A percentile compares a stretch with the other conserved stretches of the same genome.
phyloP scores from a whole-genome alignment of 2,329 filamentous ascomycete genomes.

The Colletotrichum melonis region DNA sequence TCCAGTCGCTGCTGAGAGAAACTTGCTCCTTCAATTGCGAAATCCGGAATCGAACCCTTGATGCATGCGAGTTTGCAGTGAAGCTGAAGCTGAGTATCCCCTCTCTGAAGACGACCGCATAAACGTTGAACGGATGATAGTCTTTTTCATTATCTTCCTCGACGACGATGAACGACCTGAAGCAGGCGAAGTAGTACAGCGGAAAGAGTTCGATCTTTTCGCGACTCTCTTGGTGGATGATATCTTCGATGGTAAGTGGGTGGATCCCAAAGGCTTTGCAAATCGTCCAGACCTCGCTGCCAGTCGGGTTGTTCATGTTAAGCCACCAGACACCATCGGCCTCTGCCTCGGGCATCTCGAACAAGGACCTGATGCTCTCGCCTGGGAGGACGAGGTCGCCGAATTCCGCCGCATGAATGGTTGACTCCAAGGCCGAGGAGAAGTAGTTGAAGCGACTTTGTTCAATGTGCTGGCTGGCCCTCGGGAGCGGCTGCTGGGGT shows the following conservation, averaged over 20 bases:
- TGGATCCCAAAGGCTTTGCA: constrained; percentile 96
- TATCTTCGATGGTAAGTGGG: constrained; percentile 95
- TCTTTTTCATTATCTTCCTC: constrained; percentile 83
- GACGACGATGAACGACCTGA: constrained; percentile 87
- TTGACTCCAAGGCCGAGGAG: constrained; percentile 92
- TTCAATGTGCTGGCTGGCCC: constrained; percentile 57
- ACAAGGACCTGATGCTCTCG: constrained; percentile 89
- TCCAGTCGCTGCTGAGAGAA: constrained; percentile 95
- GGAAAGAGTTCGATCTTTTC: constrained; percentile 99
- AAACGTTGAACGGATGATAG: constrained; percentile 94
- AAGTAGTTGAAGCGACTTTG: constrained; percentile 95
- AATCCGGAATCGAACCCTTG: constrained; percentile 91
- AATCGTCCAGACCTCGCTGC: constrained; percentile 87
- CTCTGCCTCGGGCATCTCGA: constrained; percentile 72
- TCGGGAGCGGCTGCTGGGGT: constrained; percentile 49
- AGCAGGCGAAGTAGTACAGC: constrained; percentile 97
- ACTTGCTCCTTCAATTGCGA: constrained; percentile 94
- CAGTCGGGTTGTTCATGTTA: constrained; percentile 89
- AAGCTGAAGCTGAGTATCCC: constrained; percentile 96
- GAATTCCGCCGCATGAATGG: constrained; percentile 89
- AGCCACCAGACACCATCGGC: constrained; percentile 94
- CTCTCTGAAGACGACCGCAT: constrained; percentile 95
- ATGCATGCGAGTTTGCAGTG: constrained; percentile 84
- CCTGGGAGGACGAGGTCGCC: constrained; percentile 89
- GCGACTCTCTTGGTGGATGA: constrained; percentile 91